These are phyloP conservation scores for Malus hybrid DNA, from an alignment of 331 rosid species.

Conservation along the genomic window DNA sequence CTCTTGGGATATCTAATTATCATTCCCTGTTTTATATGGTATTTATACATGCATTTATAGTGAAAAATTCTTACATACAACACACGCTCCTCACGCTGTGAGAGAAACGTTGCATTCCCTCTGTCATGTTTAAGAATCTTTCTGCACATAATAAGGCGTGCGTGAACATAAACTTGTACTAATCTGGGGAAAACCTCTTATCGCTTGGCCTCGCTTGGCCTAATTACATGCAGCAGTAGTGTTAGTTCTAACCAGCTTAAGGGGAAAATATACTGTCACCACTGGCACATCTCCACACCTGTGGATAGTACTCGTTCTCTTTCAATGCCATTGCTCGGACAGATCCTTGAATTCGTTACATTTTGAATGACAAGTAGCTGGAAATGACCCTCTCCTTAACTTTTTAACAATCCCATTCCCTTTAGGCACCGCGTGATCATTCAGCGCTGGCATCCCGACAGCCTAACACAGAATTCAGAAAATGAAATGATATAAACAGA, in stretches of 20 bases:
- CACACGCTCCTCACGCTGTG: neutral
- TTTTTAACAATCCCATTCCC: slow-evolving; percentile 5
- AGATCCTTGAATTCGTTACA: slow-evolving; percentile 47
- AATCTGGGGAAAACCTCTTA: neutral
- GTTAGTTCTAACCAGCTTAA: neutral
- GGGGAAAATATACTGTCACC: slow-evolving; percentile 40
- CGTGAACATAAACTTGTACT: neutral
- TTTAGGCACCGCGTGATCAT: neutral
- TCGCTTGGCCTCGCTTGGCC: neutral
- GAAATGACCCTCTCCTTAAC: slow-evolving; percentile 34
- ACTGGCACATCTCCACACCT: slow-evolving; percentile 65
- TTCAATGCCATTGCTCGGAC: slow-evolving; percentile 27
- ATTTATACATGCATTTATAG: neutral
- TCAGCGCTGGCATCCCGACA: neutral
- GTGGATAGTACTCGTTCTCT: slow-evolving; percentile 44
- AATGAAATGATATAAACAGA: neutral
- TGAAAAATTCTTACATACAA: neutral
- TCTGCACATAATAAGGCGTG: neutral
- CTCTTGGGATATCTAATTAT: neutral
- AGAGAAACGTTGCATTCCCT: neutral
- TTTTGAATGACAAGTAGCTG: slow-evolving; percentile 38
- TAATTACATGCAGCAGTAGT: neutral
- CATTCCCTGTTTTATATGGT: no score
- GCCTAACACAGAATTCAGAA: slow-evolving; percentile 13
- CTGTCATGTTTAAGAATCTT: neutral